Base-by-base conservation (phyloP, 1,284 basidiomycete genomes). In the Wolfiporia cocos region DNA sequence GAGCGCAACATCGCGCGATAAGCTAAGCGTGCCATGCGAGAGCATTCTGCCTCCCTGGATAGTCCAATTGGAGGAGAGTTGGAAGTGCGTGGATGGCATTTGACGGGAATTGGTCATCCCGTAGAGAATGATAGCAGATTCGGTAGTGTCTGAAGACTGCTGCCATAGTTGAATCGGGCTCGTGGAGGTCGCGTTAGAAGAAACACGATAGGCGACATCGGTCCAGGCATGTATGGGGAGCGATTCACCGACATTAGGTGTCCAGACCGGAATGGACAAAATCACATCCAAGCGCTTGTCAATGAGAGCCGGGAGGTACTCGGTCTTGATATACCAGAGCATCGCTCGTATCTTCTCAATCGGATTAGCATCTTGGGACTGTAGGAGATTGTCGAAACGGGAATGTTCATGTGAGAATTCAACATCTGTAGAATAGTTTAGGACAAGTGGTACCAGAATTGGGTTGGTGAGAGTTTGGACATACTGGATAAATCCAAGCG, bases 1-100 rank as follows among this genome's bases (percentile, higher is more conserved):
- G 26, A 63, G 52, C 54, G 63, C 62, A 20, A 52, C 44, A 11
- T 42, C 36, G 5, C 49, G 42, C 5, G 57, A 54, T 12, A 62
- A 37, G 34, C 44, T 49, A 35, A 59, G 49, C 4, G 58, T 57
- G 6, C 59, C 55, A 35, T 48, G 42, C 3, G 56, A 51, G 29
- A 49, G 43, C 11, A 39, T 44, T 31, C 35, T 43, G 33, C 42
- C 43, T 3, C 43, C 43, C 15, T 46, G 48, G 10, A 49, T 47
- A 22, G 62, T 39, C 58, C 57, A 57, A 10, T 49, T 43, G 4
- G 51, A 19, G 6, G 47, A 49, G 34, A 45, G 44, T 9, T 44
- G 36, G 17, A 54, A 44, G 15, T 30, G 34, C 15, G 24, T 22
- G 11, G 43, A 11, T 2, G 53, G 44, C 10, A 55, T 44, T 11